phyloP scores from a whole-genome alignment of 2,329 filamentous ascomycete genomes.

The Trichoderma oligosporum region DNA sequence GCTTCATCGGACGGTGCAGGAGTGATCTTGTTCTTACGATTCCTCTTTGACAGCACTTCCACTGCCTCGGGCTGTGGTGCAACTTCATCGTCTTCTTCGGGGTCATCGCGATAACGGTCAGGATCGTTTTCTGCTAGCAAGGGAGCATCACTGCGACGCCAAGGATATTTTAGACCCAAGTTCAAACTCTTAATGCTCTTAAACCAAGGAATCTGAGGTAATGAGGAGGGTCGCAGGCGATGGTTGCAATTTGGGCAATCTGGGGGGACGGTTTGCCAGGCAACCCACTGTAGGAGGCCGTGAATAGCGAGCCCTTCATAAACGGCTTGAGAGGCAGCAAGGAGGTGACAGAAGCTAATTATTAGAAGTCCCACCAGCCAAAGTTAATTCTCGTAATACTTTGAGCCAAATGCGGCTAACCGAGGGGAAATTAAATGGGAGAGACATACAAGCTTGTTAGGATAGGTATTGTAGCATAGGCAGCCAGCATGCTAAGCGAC shows the following conservation, averaged over 20 bases:
- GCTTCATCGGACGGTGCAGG: constrained; percentile 20
- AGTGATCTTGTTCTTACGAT: constrained; percentile 25
- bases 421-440: neutral
- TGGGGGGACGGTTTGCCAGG: constrained; percentile 38
- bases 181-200: constrained; percentile 22
- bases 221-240: constrained; percentile 35
- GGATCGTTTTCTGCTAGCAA: constrained; percentile 27
- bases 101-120: constrained; percentile 28
- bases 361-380: too few relatives aligned
- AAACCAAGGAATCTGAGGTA: constrained; percentile 38
- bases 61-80: constrained; percentile 24
- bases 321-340: constrained; percentile 37
- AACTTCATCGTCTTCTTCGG: constrained; percentile 17
- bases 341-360: constrained; percentile 38
- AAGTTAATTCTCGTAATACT: neutral
- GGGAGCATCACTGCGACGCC: constrained; percentile 22
- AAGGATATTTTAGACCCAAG: constrained; percentile 14
- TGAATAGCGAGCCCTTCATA: constrained; percentile 40
- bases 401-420: neutral
- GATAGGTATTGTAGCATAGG: constrained; percentile 42
- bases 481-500: constrained; percentile 39
- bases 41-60: constrained; percentile 24
- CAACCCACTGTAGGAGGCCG: constrained; percentile 37
- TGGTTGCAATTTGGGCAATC: constrained; percentile 41
- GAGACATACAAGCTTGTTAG: constrained; percentile 39